Evolutionary conservation across 2,329 filamentous ascomycete species (phyloP), one percentile per base, ranked within the genome.

Genomic region (Diplodia intermedia): DNA sequence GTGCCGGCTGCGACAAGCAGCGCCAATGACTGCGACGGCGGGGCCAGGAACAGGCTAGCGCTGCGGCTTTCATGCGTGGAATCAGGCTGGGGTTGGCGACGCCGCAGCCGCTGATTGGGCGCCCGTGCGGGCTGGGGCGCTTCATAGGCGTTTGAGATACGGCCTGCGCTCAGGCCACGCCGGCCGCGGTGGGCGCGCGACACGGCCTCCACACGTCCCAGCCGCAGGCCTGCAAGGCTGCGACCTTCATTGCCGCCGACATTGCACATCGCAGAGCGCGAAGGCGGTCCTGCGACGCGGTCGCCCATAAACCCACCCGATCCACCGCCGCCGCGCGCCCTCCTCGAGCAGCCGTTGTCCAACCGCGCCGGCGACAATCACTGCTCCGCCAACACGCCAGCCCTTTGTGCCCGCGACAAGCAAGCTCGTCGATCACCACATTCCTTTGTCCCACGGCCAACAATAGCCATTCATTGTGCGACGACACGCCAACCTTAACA

Each of bases 401-500:
- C 12, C 8, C 60, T 52, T 63, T 63, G 57, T 63, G 26, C 29
- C 31, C 54, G 31, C 60, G 47, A 50, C 47, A 63, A 26, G 43
- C 43, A 50, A 31, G 23, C 47, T 63, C 60, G 60, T 40, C 33
- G 60, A 63, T 63, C 60, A 52, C 60, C 60, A 29, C 60, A 63
- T 63, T 63, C 60, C 43, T 63, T 63, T 52, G 60, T 63, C 63
- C 67, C 36, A 70, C 67, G 12, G 50, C 69, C 60, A 57, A 66
- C 36, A 69, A 67, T 57, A 65, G n/a, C 68, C 68, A 60, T 68
- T 60, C 2, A 66, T 70, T 47, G 65, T 63, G 60, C 60, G 60
- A 63, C 60, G 60, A 38, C 1, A 33, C 23, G 23, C 29, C 43
- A 50, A 52, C 60, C 60, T 38, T 50, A 36, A 50, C 60, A 26